Evolutionary conservation across 192 early-diverging fungal species (phyloP), one percentile per base, ranked within the genome.

Genomic region (Mortierella hygrophila): DNA sequence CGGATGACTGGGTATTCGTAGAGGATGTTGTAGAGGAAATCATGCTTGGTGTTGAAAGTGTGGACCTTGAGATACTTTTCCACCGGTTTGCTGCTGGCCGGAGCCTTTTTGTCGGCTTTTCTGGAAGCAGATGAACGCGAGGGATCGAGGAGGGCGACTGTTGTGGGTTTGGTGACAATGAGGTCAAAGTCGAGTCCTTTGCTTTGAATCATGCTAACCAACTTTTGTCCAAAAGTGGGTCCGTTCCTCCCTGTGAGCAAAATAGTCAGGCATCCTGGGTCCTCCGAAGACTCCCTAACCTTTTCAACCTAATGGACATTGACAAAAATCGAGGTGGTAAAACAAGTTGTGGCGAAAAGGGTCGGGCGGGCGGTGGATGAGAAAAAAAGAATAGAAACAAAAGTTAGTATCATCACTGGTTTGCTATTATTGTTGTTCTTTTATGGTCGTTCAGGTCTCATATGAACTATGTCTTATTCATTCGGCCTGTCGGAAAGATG

Each of bases 21-120:
- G 11, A 92, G 75, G 1, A 89, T 65, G 41, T 92, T 90, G 75
- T 93, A 91, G 6, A 93, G 77, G 52, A 93, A 91, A 38, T 88
- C 81, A 86, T 91, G 90, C 65, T 93, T 93, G 76, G 92, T 92
- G 74, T 91, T 89, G 82, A 93, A 92, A 20, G 93, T 93, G 76
- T 91, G 91, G n/a, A 90, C 82, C 42, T 78, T 75, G 26, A 88
- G 74, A 55, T 81, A 82, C 21, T 47, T 52, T 26, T 82, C 69
- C 6, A 65, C 54, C 11, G 83, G 32, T 11, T 69, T 32, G 41
- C 76, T 32, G 74, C 79, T n/a, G 38, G 78, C 84, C 35, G 87
- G 37, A 32, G 26, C 29, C 21, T 82, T 44, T 20, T 16, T 60
- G 13, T 49, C 2, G 29, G 38, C 32, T 32, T 23, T 49, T 44